Conservation (phyloP, 176 grass and related monocot species). For the Tuctoria greenei region DNA sequence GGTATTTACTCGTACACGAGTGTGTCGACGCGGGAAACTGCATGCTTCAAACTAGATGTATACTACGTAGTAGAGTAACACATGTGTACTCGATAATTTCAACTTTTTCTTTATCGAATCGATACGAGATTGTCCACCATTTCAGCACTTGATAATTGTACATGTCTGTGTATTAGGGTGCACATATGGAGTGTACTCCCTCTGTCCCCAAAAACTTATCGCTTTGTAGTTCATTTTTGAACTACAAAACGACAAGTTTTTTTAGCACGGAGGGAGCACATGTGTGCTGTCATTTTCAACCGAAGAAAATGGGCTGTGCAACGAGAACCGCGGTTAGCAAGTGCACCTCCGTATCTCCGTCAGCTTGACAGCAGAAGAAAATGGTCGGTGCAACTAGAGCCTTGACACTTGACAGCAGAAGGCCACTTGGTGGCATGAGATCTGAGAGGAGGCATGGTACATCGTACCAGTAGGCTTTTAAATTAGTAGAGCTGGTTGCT, state of each 20-base stretch:
- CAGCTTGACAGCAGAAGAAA: too few species aligned
- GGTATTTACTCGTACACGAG: background rate
- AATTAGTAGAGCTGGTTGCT: constrained; percentile 29
- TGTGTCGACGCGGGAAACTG: background rate
- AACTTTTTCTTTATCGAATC: too few species aligned
- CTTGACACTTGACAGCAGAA: background rate
- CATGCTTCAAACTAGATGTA: background rate
- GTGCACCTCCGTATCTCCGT: background rate
- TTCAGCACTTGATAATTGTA: background rate
- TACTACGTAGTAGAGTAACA: background rate
- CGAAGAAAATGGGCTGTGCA: background rate
- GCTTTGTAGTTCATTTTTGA: too few species aligned
- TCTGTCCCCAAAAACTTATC: too few species aligned
- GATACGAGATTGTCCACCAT: background rate
- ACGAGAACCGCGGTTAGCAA: background rate
- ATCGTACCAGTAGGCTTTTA: constrained; percentile 34
- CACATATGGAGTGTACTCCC: too few species aligned
- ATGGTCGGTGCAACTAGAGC: too few species aligned
- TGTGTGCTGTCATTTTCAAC: background rate
- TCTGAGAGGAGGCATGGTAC: background rate
- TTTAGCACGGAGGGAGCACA: too few species aligned
- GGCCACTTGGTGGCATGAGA: background rate
- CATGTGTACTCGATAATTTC: too few species aligned
- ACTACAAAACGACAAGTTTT: too few species aligned
- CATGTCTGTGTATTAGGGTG: background rate